Conservation (phyloP, 2,329 filamentous ascomycete species). For the Penicillium sp. region DNA sequence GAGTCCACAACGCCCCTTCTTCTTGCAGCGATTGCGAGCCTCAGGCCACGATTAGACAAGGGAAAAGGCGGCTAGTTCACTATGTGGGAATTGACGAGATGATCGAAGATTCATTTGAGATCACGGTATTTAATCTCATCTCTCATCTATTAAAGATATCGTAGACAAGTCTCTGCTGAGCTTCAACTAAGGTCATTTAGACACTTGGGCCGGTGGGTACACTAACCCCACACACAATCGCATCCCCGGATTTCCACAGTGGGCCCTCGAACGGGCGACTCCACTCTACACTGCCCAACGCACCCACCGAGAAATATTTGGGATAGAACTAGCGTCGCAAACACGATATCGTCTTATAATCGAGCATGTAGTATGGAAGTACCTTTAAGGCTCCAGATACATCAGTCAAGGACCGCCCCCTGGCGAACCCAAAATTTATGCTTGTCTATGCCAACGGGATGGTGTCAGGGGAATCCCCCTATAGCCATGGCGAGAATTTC, state of each 20-base stretch:
- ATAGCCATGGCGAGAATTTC: conserved; percentile 1
- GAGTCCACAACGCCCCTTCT: background rate
- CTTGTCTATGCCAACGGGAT: conserved; percentile 5
- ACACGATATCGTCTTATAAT: background rate
- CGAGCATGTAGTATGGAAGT: background rate
- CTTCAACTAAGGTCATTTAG: background rate
- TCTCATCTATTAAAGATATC: background rate
- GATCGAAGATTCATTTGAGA: no score
- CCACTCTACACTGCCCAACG: background rate
- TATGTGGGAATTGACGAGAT: no score
- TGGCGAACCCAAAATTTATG: conserved; percentile 9
- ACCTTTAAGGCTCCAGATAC: background rate
- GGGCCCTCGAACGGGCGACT: conserved; percentile 9
- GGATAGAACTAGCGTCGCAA: background rate
- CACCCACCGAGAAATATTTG: background rate
- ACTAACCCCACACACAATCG: conserved; percentile 13
- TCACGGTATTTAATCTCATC: no score
- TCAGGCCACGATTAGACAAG: no score
- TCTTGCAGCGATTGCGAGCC: background rate
- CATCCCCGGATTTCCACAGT: conserved; percentile 18
- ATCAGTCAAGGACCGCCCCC: background rate
- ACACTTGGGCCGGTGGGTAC: background rate
- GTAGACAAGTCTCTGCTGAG: background rate
- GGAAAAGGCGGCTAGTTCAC: no score
- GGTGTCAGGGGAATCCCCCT: conserved; percentile 11